Evolutionary conservation across 495 filamentous ascomycete species (phyloP).

Genomic region (Hypoxylon rickii): DNA sequence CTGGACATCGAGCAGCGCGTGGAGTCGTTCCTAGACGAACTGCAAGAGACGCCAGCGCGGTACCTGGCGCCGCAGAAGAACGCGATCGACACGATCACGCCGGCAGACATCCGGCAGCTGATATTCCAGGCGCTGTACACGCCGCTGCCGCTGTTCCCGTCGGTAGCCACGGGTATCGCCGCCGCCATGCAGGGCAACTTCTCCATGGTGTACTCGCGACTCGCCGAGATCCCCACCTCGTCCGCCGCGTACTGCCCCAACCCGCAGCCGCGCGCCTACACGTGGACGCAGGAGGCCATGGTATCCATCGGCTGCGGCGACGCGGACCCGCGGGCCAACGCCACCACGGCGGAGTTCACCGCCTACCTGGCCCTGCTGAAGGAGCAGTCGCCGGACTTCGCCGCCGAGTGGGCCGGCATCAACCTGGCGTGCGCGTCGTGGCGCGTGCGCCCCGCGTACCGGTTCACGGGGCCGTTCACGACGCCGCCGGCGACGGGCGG

Average conservation of each 20-base stretch:
- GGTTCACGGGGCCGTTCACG: conserved; percentile 38
- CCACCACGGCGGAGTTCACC: conserved; percentile 43
- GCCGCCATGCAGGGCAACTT: conserved; percentile 38
- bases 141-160: conserved; percentile 19
- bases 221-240: not conserved
- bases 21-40: conserved; percentile 27
- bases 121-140: conserved; percentile 32
- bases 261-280: not conserved
- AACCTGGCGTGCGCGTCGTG: conserved; percentile 59
- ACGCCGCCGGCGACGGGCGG: conserved; percentile 17
- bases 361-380: conserved; percentile 45
- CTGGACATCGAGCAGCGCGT: conserved; percentile 53
- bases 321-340: conserved; percentile 43
- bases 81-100: conserved; percentile 52
- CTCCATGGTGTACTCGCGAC: not conserved
- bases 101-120: conserved; percentile 44
- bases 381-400: conserved; percentile 52
- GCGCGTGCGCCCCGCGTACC: conserved; percentile 38
- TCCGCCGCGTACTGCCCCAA: conserved; percentile 17
- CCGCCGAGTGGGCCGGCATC: conserved; percentile 60
- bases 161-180: conserved; percentile 40
- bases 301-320: conserved; percentile 64
- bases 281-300: conserved; percentile 23
- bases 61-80: conserved; percentile 8
- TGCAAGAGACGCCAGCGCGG: conserved; percentile 28